Conservation (phyloP, 371 early-diverging fungal genomes). For the Conidiobolus incongruus region DNA sequence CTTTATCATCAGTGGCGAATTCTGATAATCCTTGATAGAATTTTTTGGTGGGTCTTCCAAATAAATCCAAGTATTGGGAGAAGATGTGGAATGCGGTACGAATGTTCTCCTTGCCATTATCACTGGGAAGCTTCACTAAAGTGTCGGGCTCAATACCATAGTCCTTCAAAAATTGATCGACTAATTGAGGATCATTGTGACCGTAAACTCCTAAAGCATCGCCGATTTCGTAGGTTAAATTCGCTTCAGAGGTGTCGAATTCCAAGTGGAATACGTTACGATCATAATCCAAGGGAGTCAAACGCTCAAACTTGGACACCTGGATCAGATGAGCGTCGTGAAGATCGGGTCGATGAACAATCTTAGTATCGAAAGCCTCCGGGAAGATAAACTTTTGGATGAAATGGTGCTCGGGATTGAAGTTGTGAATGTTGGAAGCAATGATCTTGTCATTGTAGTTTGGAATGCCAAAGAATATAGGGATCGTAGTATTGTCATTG, state of each 20-base stretch:
- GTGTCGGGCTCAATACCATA: slow-evolving; percentile 46
- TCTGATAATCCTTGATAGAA: slow-evolving; percentile 63
- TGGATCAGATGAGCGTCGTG: slow-evolving; percentile 34
- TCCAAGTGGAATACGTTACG: slow-evolving; percentile 91
- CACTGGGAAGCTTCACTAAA: slow-evolving; percentile 26
- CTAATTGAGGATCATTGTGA: slow-evolving; percentile 55
- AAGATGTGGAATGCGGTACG: slow-evolving; percentile 60
- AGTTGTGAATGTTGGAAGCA: no score
- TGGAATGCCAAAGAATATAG: no score
- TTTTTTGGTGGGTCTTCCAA: slow-evolving; percentile 82
- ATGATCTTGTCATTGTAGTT: no score
- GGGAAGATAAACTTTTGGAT: slow-evolving; percentile 43
- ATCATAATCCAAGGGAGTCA: slow-evolving; percentile 70
- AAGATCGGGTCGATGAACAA: slow-evolving; percentile 34
- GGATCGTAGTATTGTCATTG: no score
- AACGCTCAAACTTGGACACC: slow-evolving; percentile 48
- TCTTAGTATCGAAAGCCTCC: slow-evolving; percentile 36
- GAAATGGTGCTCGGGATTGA: no score
- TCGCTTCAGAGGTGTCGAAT: slow-evolving; percentile 57
- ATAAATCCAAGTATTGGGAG: slow-evolving; percentile 62
- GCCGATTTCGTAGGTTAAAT: slow-evolving; percentile 69
- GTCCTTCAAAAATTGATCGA: slow-evolving; percentile 37
- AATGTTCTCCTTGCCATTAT: slow-evolving; percentile 22
- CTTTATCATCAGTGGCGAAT: slow-evolving; percentile 40
- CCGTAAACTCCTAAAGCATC: slow-evolving; percentile 87